Base-by-base conservation (phyloP, 805 yeast species). In the Ogataea trehalophila region DNA sequence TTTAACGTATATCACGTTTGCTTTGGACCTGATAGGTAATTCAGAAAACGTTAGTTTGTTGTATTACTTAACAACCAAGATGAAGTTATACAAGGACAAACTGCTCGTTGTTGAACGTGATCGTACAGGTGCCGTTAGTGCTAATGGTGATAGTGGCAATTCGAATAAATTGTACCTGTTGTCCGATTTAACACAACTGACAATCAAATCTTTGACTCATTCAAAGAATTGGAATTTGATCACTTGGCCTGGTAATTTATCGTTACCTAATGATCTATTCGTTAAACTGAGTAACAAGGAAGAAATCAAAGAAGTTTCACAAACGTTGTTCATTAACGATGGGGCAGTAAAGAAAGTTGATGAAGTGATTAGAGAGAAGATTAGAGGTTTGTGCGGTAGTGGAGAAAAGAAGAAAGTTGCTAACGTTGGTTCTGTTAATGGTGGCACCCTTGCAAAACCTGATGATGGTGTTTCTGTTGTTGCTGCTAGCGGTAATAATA, bases 171-270 rank as follows among this genome's bases (percentile, higher is more conserved):
- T 89, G 35, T 90, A 87, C 58, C 63, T 80, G 37, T 69, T 87
- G 13, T 76, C 95, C 1, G 97, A 90, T 56, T 63, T 90, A 37
- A 72, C 89, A 1, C 95, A 87, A 61, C 65, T 85, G 48, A 68
- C 80, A 6, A 71, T 89, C 41, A 76, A 81, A 46, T 80, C 77
- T 47, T 66, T 80, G 22, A 77, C 83, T 39, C 82, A 77, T 22
- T 58, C 66, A 22, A 81, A 75, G 56, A 74, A 72, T 40, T 88
- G 96, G 95, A 76, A 76, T 20, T 70, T 86, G 47, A 77, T 83
- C 22, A 81, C 90, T 0, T 90, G 91, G 81, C 95, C 96, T 0
- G 95, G 92, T 1, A 85, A 83, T 56, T 63, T 85, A 16, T 77
- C 79, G 17, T 63, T 89, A 17, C 83, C 92, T 0, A 66, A 73